Evolutionary conservation across 2,329 filamentous ascomycete species (phyloP), one percentile per base, ranked within the genome.

Genomic region (Alternaria consortialis): DNA sequence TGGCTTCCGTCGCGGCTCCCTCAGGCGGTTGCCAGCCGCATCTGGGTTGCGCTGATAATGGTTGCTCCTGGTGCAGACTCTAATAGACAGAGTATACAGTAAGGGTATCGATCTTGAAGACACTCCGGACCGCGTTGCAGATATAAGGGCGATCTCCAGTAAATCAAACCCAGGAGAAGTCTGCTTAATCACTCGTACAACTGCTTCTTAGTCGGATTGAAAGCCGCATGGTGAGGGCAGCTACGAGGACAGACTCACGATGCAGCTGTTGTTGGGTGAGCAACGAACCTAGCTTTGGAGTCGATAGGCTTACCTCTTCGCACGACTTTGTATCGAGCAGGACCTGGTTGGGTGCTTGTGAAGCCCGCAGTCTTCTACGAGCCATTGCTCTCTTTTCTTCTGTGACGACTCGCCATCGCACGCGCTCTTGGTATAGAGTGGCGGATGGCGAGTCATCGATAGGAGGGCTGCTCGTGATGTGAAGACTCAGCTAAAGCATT

Each of bases 11-110:
- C 66, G 81, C 71, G 63, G 76, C 77, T 74, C 73, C 52, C 77
- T 58, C 60, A 88, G 85, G 64, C 88, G 83, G 53, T 70, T 67
- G 87, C 86, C 80, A 92, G 93, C 68, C 90, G 89, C 2, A 91
- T 97, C 92, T 1, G 94, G 94, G 70, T 98, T 92, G 72, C 95
- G 86, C 36, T 97, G 87, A 76, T 99, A 99, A 81, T 96, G 98
- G 12, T 92, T 87, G 79, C 94, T 98, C 63, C 91, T 86, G 52
- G 90, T 86, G 11, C 27, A 29, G 27, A 8, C 27, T 29, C 27
- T 29, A 5, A 8, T 29, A 29, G 27, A 8, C 27, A 8, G 27
- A 29, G 7, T 8, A 29, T 29, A 29, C 2, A 29, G 27, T 29
- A 29, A 5, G 27, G 4, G 27, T 20, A 20, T 20, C 20, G 20